These are phyloP conservation scores for Carpinus fangiana DNA, from an alignment of 306 rosid genomes.

Conservation along the genomic window DNA sequence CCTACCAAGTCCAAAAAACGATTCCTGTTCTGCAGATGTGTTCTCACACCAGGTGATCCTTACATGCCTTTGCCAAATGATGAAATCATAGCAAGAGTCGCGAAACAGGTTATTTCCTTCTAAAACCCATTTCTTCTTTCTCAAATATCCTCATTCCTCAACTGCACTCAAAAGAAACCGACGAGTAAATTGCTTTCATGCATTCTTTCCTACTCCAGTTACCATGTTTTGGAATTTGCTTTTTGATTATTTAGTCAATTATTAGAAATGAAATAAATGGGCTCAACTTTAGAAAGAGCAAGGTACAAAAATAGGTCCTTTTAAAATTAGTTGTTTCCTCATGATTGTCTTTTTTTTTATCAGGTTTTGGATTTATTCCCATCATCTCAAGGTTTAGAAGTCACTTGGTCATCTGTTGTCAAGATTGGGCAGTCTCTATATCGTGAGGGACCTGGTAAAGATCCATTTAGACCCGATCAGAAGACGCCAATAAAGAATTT, in stretches of 20 bases:
- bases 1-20: conserved; percentile 24
- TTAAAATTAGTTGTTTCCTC: neutral
- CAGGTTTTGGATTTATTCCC: conserved; percentile 86
- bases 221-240: neutral
- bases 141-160: conserved; percentile 6
- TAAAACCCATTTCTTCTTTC: conserved; percentile 3
- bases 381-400: conserved; percentile 93
- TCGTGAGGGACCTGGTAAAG: conserved; percentile 96
- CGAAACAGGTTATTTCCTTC: conserved; percentile 66
- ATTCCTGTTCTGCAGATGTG: conserved; percentile 65
- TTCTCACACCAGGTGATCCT: conserved; percentile 97
- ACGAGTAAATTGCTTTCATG: neutral
- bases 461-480: conserved; percentile 95
- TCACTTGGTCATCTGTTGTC: conserved; percentile 96
- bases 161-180: neutral
- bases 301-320: neutral
- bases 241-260: neutral
- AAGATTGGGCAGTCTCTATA: conserved; percentile 96
- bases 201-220: neutral
- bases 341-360: conserved; percentile 2
- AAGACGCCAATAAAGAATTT: conserved; percentile 89
- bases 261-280: neutral
- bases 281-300: neutral
- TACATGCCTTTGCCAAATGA: conserved; percentile 95
- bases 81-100: conserved; percentile 81